Evolutionary conservation across 164 flowering plant species (phyloP), one percentile per base, ranked within the genome.

Genomic region (Piper betle): DNA sequence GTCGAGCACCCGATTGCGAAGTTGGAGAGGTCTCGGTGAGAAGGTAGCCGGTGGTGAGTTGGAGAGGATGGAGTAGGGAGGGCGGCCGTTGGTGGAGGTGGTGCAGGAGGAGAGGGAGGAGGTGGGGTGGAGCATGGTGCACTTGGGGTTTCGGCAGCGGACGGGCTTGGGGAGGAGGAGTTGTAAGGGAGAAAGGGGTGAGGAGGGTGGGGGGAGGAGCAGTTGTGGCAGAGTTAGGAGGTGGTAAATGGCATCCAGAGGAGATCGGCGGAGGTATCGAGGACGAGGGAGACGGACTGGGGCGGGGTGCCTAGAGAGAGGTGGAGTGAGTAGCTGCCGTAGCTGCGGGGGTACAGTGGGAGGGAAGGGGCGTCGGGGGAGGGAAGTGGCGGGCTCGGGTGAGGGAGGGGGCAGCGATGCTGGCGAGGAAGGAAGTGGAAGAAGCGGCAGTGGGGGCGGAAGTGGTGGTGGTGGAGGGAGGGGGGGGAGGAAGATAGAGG

Each of bases 281-380:
- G 53, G 53, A 52, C 53, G 53, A 12, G 66, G 3, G 82, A 69
- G 39, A 76, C 67, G 17, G 76, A 53, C 53, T 82, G 91, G 2
- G 87, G 79, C 2, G 91, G 91, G 15, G 85, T 82, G 5, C 91
- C 91, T 53, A 84, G 77, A 48, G 66, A 60, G 65, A 84, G 79
- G 7, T 81, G 65, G 66, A 82, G 65, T 37, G 87, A 71, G 77
- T 84, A 84, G 20, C 63, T 87, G 1, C 91, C 91, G 62, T 81
- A 81, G 77, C 78, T 77, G 25, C 69, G 80, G 37, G 82, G 68
- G 64, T 25, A 74, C 8, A 81, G 65, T 4, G 81, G 79, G 50
- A 80, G 68, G 17, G 65, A 15, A 66, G 64, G 10, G 33, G 58
- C 40, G 53, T 12, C 2, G 79, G 80, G 37, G 66, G 64, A 69